These are phyloP conservation scores for Xerocomus alliaceus DNA, from an alignment of 1,284 basidiomycete species.

Conservation along the genomic window DNA sequence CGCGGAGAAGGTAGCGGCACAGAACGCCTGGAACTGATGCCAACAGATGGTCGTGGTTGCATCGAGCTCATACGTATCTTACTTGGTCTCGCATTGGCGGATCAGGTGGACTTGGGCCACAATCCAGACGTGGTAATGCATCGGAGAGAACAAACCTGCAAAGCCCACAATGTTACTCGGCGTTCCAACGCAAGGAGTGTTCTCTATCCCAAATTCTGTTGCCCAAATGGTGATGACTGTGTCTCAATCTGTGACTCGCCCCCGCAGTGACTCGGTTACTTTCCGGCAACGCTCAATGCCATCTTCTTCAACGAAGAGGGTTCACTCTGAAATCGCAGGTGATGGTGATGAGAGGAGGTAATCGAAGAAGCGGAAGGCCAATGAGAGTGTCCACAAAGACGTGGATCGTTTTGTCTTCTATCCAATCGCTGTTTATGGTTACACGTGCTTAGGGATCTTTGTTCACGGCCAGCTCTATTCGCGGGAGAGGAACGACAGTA, in stretches of 20 bases:
- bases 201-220: background rate
- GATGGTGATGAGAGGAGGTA: background rate
- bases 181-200: background rate
- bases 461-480: constrained; percentile 16
- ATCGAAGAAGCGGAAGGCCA: constrained; percentile 2
- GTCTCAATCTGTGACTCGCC: background rate
- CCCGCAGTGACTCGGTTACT: background rate
- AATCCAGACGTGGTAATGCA: constrained; percentile 9
- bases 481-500: constrained; percentile 14
- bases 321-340: background rate
- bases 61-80: constrained; percentile 24
- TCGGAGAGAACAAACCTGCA: background rate
- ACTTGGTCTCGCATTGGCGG: constrained; percentile 21
- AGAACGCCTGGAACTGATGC: constrained; percentile 14
- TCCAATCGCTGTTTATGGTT: background rate
- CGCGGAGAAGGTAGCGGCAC: constrained; percentile 24
- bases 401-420: background rate
- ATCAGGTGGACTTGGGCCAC: constrained; percentile 11
- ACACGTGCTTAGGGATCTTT: constrained; percentile 4
- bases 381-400: background rate
- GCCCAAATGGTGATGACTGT: background rate
- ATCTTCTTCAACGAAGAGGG: constrained; percentile 2
- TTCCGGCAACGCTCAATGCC: accelerated
- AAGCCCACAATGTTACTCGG: background rate
- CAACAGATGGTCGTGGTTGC: constrained; percentile 14